These are phyloP conservation scores for Massariosphaeria phaeospora DNA, from an alignment of 495 filamentous ascomycete species.

Conservation along the genomic window DNA sequence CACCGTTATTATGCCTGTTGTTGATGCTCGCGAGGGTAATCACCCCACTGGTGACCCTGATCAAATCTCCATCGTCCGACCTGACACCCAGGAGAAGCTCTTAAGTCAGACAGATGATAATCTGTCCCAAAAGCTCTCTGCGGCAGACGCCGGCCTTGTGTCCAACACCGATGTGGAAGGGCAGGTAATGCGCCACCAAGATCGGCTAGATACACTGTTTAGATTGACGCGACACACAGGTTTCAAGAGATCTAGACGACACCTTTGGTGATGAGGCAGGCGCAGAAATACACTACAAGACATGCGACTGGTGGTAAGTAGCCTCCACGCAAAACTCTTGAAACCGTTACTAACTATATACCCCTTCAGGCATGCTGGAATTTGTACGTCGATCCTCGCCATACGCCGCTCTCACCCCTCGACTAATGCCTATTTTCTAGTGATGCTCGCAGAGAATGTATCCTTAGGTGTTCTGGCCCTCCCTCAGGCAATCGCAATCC, in stretches of 20 bases:
- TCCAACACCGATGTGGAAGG: conserved; percentile 5
- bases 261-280: conserved; percentile 27
- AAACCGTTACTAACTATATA: neutral
- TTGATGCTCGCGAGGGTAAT: too few species aligned
- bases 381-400: neutral
- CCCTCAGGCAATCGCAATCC: conserved; percentile 30
- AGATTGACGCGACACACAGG: conserved; percentile 10
- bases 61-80: too few species aligned
- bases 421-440: conserved; percentile 1
- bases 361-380: conserved; percentile 10
- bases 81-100: too few species aligned
- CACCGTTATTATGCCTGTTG: too few species aligned
- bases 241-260: neutral
- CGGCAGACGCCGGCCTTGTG: too few species aligned
- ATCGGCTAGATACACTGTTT: too few species aligned
- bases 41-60: too few species aligned
- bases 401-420: neutral
- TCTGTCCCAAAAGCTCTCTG: too few species aligned
- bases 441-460: conserved; percentile 43
- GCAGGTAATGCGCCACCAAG: conserved; percentile 7
- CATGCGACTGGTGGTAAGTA: conserved; percentile 28
- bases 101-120: too few species aligned
- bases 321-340: neutral
- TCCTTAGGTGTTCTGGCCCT: conserved; percentile 39
- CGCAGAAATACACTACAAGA: conserved; percentile 27